phyloP scores from a whole-genome alignment of 1,284 basidiomycete species.

The Vanrija humicola region DNA sequence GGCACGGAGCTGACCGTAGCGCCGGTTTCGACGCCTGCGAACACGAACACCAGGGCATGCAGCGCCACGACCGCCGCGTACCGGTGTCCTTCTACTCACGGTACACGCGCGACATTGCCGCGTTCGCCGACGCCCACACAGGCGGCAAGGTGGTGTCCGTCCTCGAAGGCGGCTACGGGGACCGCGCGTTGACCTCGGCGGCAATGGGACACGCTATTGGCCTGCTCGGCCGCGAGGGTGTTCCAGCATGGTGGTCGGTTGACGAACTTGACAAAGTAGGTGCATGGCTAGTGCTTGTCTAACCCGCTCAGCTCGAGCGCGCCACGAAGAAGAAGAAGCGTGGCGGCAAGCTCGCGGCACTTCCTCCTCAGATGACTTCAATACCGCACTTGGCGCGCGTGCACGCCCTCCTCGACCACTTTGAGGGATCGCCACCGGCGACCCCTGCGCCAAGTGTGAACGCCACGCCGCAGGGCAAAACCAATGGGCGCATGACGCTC shows the following conservation, averaged over 20 bases:
- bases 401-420: slow-evolving; percentile 50
- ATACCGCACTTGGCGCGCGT: slow-evolving; percentile 61
- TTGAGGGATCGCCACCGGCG: slow-evolving; percentile 41
- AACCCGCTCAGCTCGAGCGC: slow-evolving; percentile 61
- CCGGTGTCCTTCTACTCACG: slow-evolving; percentile 79
- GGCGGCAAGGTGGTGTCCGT: slow-evolving; percentile 75
- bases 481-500: slow-evolving; percentile 14
- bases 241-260: slow-evolving; percentile 65
- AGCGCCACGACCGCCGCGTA: slow-evolving; percentile 83
- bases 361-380: slow-evolving; percentile 52
- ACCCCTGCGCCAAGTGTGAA: slow-evolving; percentile 8
- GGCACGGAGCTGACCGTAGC: slow-evolving; percentile 19
- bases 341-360: slow-evolving; percentile 51
- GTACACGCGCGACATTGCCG: slow-evolving; percentile 70
- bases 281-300: not conserved
- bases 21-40: slow-evolving; percentile 88
- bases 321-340: slow-evolving; percentile 53
- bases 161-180: slow-evolving; percentile 92
- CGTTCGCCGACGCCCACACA: slow-evolving; percentile 64
- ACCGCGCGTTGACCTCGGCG: slow-evolving; percentile 76
- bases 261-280: slow-evolving; percentile 62
- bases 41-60: slow-evolving; percentile 89
- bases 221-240: slow-evolving; percentile 53
- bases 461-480: slow-evolving; percentile 9
- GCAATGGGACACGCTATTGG: slow-evolving; percentile 74